Percentiles rank a stretch among this genome's conserved stretches.
Evolutionary conservation across 2,329 filamentous ascomycete genomes (phyloP).

Genomic region (Ophiocordyceps camponoti-saundersi): DNA sequence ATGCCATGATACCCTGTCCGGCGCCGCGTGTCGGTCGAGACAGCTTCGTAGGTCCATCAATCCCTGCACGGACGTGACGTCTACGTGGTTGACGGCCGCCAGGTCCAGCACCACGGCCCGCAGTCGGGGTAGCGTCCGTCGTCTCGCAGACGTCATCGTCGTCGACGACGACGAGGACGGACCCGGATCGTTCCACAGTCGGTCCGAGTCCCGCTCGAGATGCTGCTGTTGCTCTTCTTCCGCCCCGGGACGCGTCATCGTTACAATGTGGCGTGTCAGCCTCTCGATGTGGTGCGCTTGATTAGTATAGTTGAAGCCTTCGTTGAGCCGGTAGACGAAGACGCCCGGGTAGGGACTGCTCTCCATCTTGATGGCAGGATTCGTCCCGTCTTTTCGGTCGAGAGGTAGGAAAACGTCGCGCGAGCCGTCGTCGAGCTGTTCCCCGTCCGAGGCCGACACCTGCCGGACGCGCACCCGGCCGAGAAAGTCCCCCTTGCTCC

Average conservation of each 20-base stretch:
- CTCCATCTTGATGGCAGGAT: constrained; percentile 23
- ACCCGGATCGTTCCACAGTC: constrained; percentile 38
- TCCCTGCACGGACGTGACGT: constrained; percentile 39
- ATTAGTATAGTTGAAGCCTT: constrained; percentile 36
- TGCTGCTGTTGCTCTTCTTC: constrained; percentile 10
- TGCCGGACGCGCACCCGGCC: constrained; percentile 16
- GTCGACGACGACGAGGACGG: constrained; percentile 12
- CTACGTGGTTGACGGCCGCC: constrained; percentile 36
- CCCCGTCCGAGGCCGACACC: constrained; percentile 1
- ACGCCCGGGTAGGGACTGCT: constrained; percentile 27
- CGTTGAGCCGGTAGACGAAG: constrained; percentile 32
- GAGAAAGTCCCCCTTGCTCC: constrained; percentile 29
- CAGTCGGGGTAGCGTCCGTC: constrained; percentile 24
- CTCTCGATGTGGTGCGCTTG: constrained; percentile 28
- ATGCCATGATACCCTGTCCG: constrained; percentile 31
- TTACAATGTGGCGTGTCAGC: constrained; percentile 20
- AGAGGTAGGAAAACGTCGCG: constrained; percentile 24
- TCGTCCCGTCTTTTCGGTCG: constrained; percentile 23
- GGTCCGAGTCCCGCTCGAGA: constrained; percentile 20
- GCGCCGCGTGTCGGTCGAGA: constrained; percentile 33
- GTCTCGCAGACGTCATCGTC: constrained; percentile 10
- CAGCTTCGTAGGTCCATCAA: constrained; percentile 37
- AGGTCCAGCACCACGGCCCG: constrained; percentile 41
- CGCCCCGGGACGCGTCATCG: constrained; percentile 21
- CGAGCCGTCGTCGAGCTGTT: not conserved